Percentiles rank a stretch among this genome's conserved stretches.
These are phyloP conservation scores for Chlorokybus atmophyticus DNA, from an alignment of 139 green algal genomes.

Conservation along the genomic window DNA sequence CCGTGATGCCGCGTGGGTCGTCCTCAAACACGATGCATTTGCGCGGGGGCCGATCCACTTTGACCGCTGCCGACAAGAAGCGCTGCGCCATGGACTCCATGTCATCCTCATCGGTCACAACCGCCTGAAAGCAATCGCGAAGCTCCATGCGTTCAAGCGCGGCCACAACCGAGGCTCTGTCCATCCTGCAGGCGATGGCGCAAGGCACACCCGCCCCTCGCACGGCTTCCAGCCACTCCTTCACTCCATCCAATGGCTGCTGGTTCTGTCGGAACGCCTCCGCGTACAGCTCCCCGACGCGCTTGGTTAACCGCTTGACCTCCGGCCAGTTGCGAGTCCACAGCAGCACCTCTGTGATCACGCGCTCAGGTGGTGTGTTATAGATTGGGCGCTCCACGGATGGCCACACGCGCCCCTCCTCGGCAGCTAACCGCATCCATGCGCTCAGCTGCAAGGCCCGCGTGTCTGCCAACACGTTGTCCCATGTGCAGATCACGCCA, in stretches of 20 bases:
- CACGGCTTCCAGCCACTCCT: slow-evolving; percentile 28
- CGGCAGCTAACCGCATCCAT: slow-evolving; percentile 45
- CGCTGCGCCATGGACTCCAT: slow-evolving; percentile 62
- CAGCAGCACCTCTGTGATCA: slow-evolving; percentile 44
- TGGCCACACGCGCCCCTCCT: slow-evolving; percentile 22
- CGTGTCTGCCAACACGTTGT: slow-evolving; percentile 30
- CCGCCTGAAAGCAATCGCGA: slow-evolving; percentile 19
- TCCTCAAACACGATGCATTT: slow-evolving; percentile 69
- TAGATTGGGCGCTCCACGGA: slow-evolving; percentile 21
- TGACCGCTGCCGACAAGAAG: slow-evolving; percentile 63
- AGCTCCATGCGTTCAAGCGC: slow-evolving; percentile 23
- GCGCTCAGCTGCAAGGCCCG: slow-evolving; percentile 30
- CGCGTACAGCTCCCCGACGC: neutral
- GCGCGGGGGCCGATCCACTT: slow-evolving; percentile 53
- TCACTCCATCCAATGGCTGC: slow-evolving; percentile 13
- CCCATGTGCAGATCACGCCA: slow-evolving; percentile 49
- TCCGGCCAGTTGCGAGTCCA: slow-evolving; percentile 44
- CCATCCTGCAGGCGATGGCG: slow-evolving; percentile 14
- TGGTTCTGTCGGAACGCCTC: neutral
- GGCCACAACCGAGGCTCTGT: slow-evolving; percentile 10
- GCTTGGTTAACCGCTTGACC: slow-evolving; percentile 19
- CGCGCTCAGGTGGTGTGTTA: slow-evolving; percentile 39
- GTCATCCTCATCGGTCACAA: slow-evolving; percentile 62
- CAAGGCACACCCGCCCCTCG: slow-evolving; percentile 20
- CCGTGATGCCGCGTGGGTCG: slow-evolving; percentile 48